A percentile compares a stretch with the other conserved stretches of the same genome.
phyloP scores from a whole-genome alignment of 1,139 yeast species.

The Nakaseomyces uthaithaninus region DNA sequence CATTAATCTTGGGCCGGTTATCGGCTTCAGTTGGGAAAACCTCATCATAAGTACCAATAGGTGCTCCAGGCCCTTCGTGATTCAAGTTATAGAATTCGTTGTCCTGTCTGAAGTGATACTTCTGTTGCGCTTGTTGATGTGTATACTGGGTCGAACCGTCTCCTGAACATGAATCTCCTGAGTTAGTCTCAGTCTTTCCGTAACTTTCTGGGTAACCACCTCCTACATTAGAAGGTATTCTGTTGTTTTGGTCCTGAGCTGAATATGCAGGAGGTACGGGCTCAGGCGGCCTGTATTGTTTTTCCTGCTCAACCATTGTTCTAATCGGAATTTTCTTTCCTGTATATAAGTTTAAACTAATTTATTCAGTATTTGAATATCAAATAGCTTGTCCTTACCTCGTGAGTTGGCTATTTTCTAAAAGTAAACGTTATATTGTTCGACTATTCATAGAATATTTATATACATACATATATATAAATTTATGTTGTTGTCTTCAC shows the following conservation, averaged over 20 bases:
- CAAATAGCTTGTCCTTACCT: too few relatives aligned
- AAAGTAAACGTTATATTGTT: too few relatives aligned
- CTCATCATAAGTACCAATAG: constrained; percentile 56
- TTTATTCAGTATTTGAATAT: too few relatives aligned
- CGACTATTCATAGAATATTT: too few relatives aligned
- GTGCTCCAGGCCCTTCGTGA: constrained; percentile 35
- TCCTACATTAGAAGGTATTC: background rate
- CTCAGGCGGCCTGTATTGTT: constrained; percentile 14
- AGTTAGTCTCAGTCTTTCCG: constrained; percentile 3
- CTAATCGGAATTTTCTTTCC: too few relatives aligned
- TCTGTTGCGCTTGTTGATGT: constrained; percentile 9
- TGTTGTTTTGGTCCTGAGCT: background rate
- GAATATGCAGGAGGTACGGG: constrained; percentile 16
- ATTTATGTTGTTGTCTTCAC: too few relatives aligned
- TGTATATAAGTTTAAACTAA: too few relatives aligned
- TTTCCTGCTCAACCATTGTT: constrained; percentile 7
- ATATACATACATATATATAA: too few relatives aligned
- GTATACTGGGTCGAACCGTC: background rate
- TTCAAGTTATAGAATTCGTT: constrained; percentile 25
- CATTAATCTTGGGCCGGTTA: constrained; percentile 60
- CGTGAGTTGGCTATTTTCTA: too few relatives aligned
- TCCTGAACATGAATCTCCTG: constrained; percentile 3
- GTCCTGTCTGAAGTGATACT: constrained; percentile 28
- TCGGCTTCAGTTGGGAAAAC: constrained; percentile 33
- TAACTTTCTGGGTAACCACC: constrained; percentile 4